Evolutionary conservation across 768 basidiomycete species (phyloP).

Genomic region (Mycena vitilis): DNA sequence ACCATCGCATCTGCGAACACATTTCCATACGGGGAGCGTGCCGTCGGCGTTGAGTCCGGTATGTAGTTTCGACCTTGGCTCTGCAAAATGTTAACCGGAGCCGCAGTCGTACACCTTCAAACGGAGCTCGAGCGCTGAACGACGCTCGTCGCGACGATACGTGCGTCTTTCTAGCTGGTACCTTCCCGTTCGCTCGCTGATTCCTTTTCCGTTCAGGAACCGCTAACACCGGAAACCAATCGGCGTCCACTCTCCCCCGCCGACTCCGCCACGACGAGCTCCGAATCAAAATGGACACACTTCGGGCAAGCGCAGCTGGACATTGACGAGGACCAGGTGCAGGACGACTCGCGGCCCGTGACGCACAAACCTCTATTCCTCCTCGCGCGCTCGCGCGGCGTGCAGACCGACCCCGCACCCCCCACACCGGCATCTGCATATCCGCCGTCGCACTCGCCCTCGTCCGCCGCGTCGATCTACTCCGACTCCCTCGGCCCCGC

Average conservation of each 20-base stretch:
- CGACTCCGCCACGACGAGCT: slow-evolving; percentile 48
- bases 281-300: slow-evolving; percentile 47
- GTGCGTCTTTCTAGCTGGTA: slow-evolving; percentile 37
- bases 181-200: slow-evolving; percentile 1
- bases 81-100: neutral
- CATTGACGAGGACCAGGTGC: slow-evolving; percentile 52
- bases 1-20: slow-evolving; percentile 53
- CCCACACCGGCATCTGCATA: slow-evolving; percentile 61
- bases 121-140: slow-evolving; percentile 29
- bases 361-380: slow-evolving; percentile 61
- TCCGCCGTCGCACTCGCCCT: slow-evolving; percentile 71
- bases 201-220: slow-evolving; percentile 44
- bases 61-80: slow-evolving; percentile 1
- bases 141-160: slow-evolving; percentile 35
- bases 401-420: slow-evolving; percentile 71
- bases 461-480: slow-evolving; percentile 61
- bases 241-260: slow-evolving; percentile 57
- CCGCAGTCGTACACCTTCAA: slow-evolving; percentile 11
- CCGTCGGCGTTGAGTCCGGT: slow-evolving; percentile 55
- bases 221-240: slow-evolving; percentile 58
- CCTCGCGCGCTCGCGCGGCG: slow-evolving; percentile 70
- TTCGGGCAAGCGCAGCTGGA: slow-evolving; percentile 50
- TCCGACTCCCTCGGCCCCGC: slow-evolving; percentile 27
- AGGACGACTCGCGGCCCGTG: slow-evolving; percentile 48
- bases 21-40: slow-evolving; percentile 56